Percentiles rank a stretch among this genome's conserved stretches.
These are phyloP conservation scores for Starmerella stigmatis DNA, from an alignment of 805 yeast species.

Conservation along the genomic window DNA sequence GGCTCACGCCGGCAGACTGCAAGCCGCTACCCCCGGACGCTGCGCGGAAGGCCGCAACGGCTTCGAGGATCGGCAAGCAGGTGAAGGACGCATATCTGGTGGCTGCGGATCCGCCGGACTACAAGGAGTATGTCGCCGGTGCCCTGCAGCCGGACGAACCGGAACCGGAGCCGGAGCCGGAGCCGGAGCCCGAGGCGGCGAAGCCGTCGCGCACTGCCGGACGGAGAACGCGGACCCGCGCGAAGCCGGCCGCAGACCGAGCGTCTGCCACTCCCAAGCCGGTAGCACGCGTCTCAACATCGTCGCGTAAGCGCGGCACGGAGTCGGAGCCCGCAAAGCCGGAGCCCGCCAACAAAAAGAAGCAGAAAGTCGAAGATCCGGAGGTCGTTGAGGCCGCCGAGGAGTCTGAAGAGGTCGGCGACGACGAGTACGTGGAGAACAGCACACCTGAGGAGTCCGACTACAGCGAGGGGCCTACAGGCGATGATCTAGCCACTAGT, in stretches of 20 bases:
- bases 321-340: slow-evolving; percentile 2
- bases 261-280: slow-evolving; percentile 1
- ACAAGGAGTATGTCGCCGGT: slow-evolving; percentile 17
- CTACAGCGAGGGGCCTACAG: slow-evolving; percentile 4
- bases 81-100: slow-evolving; percentile 24
- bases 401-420: slow-evolving; percentile 12
- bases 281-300: not conserved
- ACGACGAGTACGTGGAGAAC: slow-evolving; percentile 17
- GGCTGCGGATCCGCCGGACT: slow-evolving; percentile 23
- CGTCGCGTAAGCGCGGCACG: not conserved
- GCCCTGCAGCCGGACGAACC: not conserved
- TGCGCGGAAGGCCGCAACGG: slow-evolving; percentile 19
- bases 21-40: slow-evolving; percentile 15
- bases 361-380: slow-evolving; percentile 1
- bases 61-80: slow-evolving; percentile 17
- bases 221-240: slow-evolving; percentile 42
- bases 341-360: not conserved
- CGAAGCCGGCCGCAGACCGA: slow-evolving; percentile 5
- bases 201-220: too few species aligned
- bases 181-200: too few species aligned
- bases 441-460: slow-evolving; percentile 11
- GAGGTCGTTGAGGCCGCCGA: not conserved
- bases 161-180: slow-evolving; percentile 21
- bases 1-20: slow-evolving; percentile 39
- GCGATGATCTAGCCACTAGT: slow-evolving; percentile 12